Conservation (phyloP, 2,329 filamentous ascomycete species). For the Aureobasidium lini region DNA sequence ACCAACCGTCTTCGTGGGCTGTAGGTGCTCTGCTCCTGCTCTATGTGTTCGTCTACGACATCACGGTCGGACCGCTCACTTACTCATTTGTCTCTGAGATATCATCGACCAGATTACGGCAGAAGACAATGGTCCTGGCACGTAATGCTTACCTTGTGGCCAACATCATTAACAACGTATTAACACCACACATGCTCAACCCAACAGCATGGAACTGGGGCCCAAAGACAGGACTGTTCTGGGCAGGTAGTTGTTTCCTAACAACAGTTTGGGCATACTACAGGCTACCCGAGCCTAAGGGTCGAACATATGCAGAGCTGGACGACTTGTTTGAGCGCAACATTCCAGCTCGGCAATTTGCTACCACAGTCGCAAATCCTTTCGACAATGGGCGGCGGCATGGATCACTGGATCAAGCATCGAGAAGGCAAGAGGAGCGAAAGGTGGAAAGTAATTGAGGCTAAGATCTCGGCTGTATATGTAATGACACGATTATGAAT, state of each 20-base stretch:
- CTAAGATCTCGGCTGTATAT: not conserved
- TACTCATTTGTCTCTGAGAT: constrained; percentile 26
- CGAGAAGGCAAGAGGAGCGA: not conserved
- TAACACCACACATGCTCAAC: constrained; percentile 24
- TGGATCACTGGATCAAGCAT: not conserved
- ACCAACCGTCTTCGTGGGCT: constrained; percentile 27
- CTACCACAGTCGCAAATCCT: constrained; percentile 17
- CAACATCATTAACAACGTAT: constrained; percentile 20
- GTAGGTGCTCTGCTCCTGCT: constrained; percentile 44
- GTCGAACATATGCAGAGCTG: constrained; percentile 48
- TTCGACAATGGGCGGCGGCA: constrained; percentile 14
- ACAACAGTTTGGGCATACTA: constrained; percentile 46
- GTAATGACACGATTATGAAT: constrained; percentile 5
- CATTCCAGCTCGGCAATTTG: constrained; percentile 37
- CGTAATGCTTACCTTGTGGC: constrained; percentile 25
- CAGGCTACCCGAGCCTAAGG: constrained; percentile 49
- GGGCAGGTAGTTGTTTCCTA: constrained; percentile 36
- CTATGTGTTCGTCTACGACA: constrained; percentile 34
- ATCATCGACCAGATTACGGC: constrained; percentile 23
- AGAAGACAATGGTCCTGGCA: constrained; percentile 25
- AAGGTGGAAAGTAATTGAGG: not conserved
- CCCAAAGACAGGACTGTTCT: constrained; percentile 32
- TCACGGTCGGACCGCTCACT: constrained; percentile 26
- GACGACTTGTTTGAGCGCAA: constrained; percentile 47
- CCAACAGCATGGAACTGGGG: constrained; percentile 17